Conservation (phyloP, 805 yeast genomes). For the Cyberlindnera xishuangbannaensis region DNA sequence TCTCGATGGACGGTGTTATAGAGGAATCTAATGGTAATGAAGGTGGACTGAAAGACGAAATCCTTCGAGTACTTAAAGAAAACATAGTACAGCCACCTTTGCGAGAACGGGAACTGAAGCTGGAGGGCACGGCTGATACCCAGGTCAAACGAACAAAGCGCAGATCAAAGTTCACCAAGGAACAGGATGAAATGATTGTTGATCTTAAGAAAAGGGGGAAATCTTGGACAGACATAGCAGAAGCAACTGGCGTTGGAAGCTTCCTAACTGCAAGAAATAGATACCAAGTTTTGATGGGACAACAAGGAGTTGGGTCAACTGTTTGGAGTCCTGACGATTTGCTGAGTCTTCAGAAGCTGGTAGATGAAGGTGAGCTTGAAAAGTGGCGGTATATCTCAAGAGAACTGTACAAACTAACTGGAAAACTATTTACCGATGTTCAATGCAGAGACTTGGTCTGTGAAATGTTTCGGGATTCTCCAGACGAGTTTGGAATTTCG, state of each 20-base stretch:
- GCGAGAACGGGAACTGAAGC: constrained; percentile 28
- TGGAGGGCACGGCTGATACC: constrained; percentile 35
- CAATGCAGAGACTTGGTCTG: constrained; percentile 53
- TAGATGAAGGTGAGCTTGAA: constrained; percentile 66
- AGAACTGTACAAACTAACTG: constrained; percentile 49
- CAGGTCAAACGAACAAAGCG: constrained; percentile 49
- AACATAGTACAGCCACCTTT: constrained; percentile 18
- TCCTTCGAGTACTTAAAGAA: too few relatives aligned
- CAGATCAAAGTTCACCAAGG: constrained; percentile 62
- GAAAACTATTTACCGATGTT: constrained; percentile 42
- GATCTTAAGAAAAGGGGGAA: constrained; percentile 56
- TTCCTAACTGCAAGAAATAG: constrained; percentile 71
- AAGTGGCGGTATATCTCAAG: constrained; percentile 62
- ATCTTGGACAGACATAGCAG: constrained; percentile 72
- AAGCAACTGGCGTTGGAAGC: constrained; percentile 54
- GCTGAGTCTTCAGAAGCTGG: constrained; percentile 39
- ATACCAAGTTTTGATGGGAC: constrained; percentile 77
- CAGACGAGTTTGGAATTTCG: constrained; percentile 51
- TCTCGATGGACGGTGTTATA: too few relatives aligned
- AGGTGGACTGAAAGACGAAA: too few relatives aligned
- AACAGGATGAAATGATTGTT: constrained; percentile 63
- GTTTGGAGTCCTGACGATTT: constrained; percentile 59
- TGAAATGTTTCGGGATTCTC: constrained; percentile 48
- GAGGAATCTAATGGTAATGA: too few relatives aligned
- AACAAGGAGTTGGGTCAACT: constrained; percentile 69